Evolutionary conservation across 1,284 basidiomycete species (phyloP), one percentile per base, ranked within the genome.

Genomic region (Pyrrhoderma noxium): DNA sequence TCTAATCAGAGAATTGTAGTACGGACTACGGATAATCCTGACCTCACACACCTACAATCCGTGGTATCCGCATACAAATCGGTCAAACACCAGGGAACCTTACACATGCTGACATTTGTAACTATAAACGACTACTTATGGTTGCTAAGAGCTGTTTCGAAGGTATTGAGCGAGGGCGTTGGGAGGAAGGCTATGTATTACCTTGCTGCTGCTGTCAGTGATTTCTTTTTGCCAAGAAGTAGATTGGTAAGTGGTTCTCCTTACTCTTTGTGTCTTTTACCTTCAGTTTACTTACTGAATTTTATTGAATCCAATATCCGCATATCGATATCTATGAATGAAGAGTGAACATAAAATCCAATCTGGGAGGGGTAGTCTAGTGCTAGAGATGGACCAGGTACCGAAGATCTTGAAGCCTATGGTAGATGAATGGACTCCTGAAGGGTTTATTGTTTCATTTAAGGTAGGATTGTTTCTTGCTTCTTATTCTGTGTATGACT

Each of bases 321-420:
- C 3, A 19, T 7, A 14, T n/a, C 11, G 27, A 11, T 18, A 7
- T 48, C 42, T 31, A 25, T 34, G n/a, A 45, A 27, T 19, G 2
- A 62, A 96, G 92, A 89, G 92, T 1, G 91, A 93, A 69, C 95
- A 99, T 72, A 99, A 99, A 71, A 98, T 99, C 42, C 95, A 99
- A 65, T 96, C 92, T 0, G 89, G 89, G 18, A 93, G 95, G 65
- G 93, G 93, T 2, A 93, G 88, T 57, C 70, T 99, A 34, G 79
- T 85, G 39, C 89, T 99, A 56, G 93, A 97, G 66, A 98, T 99
- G 94, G 95, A 99, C 65, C 93, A 97, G 66, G 94, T 98, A 1
- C 95, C 96, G 7, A 99, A 99, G 68, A 87, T 98, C 36, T 70
- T 99, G 42, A 89, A 90, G 65, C 86, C 91, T 0, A 76, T 99